Evolutionary conservation across 1,139 yeast species (phyloP).

Genomic region (Kodamaea fungicola): DNA sequence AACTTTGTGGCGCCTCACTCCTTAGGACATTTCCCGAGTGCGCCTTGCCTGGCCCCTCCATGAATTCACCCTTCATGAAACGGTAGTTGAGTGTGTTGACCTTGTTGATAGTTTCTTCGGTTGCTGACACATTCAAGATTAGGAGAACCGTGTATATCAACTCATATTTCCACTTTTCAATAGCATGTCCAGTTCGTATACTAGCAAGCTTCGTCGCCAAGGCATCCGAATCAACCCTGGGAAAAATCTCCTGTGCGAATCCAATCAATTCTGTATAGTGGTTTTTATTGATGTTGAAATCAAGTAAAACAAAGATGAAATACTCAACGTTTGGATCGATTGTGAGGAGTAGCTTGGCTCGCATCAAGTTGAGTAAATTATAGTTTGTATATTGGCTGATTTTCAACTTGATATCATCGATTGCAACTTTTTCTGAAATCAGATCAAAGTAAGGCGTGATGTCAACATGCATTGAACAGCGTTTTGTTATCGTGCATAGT

Average conservation of each 20-base stretch:
- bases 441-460: background rate
- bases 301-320: constrained; percentile 11
- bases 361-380: constrained; percentile 6
- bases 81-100: constrained; percentile 1
- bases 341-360: constrained; percentile 7
- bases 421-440: constrained; percentile 2
- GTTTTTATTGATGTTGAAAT: constrained; percentile 11
- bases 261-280: constrained; percentile 7
- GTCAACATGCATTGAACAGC: no score
- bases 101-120: background rate
- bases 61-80: constrained; percentile 1
- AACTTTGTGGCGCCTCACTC: background rate
- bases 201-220: no score
- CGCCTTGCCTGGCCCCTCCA: no score
- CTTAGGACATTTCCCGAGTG: no score
- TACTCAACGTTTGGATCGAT: constrained; percentile 1
- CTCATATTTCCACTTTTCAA: constrained; percentile 4
- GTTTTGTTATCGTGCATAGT: no score
- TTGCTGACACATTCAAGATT: constrained; percentile 2
- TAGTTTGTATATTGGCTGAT: constrained; percentile 11
- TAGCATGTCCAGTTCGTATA: background rate
- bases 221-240: constrained; percentile 4
- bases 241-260: constrained; percentile 11
- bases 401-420: constrained; percentile 8
- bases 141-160: constrained; percentile 4